Evolutionary conservation across 169 alveolate genomes (phyloP).

Genomic region (Plasmodium adleri): DNA sequence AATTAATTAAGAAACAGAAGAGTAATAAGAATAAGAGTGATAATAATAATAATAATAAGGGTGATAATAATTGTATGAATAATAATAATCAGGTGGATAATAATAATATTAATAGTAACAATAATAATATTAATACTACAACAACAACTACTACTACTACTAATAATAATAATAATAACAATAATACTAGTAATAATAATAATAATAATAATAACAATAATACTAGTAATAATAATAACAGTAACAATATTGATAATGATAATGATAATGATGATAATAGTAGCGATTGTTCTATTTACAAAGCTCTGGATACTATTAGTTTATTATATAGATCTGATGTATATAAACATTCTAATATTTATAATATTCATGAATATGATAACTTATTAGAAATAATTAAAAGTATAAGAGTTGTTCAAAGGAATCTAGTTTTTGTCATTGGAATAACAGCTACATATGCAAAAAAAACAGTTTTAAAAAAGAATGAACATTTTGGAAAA

Average conservation of each 20-base stretch:
- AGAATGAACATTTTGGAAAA: constrained; percentile 91
- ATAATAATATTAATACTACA: too few relatives aligned
- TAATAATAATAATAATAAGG: not conserved
- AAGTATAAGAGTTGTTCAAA: constrained; percentile 92
- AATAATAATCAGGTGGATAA: too few relatives aligned
- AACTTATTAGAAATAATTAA: constrained; percentile 75
- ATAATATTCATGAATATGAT: constrained; percentile 67
- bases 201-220: constrained; percentile 53
- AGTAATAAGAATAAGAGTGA: constrained; percentile 41
- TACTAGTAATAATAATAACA: not conserved
- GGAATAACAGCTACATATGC: constrained; percentile 90
- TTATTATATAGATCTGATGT: constrained; percentile 33
- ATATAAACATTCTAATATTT: constrained; percentile 59
- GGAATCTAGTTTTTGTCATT: constrained; percentile 91
- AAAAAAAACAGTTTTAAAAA: constrained; percentile 88
- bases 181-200: not conserved
- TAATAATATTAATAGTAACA: too few relatives aligned
- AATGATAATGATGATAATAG: not conserved
- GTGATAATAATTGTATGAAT: not conserved
- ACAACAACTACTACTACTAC: too few relatives aligned
- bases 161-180: too few relatives aligned
- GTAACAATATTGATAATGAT: not conserved
- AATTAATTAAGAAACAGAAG: constrained; percentile 41
- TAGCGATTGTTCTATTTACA: not conserved
- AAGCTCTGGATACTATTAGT: not conserved